Percentiles rank a stretch among this genome's conserved stretches.
Conservation (phyloP, 2,329 filamentous ascomycete species). For the Aspergillus proliferans region DNA sequence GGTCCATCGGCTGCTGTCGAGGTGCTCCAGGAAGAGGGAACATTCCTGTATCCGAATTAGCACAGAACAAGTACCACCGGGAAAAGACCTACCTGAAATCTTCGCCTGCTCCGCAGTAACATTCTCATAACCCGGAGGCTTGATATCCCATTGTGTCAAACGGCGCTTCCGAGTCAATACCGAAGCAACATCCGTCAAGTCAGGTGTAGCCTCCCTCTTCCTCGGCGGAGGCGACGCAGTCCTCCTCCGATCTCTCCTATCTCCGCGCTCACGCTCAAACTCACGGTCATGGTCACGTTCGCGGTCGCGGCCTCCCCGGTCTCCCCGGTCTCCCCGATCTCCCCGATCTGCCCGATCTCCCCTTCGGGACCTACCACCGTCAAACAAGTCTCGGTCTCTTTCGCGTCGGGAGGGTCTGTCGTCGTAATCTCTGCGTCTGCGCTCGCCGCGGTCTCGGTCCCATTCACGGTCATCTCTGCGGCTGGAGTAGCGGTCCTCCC, state of each 20-base stretch:
- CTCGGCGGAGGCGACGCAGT: constrained; percentile 76
- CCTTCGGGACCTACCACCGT: constrained; percentile 54
- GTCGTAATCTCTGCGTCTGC: constrained; percentile 55
- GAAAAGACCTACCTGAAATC: constrained; percentile 58
- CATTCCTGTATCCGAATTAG: constrained; percentile 56
- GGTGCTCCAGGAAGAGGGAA: constrained; percentile 95
- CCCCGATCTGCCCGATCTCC: constrained; percentile 36
- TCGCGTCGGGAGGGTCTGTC: constrained; percentile 49
- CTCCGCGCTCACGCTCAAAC: background rate
- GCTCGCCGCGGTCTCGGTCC: constrained; percentile 62
- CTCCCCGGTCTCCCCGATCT: constrained; percentile 11
- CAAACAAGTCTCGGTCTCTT: constrained; percentile 56
- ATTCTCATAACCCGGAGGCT: constrained; percentile 95
- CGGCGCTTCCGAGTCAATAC: constrained; percentile 82
- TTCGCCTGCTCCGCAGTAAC: constrained; percentile 98
- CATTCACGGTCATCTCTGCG: constrained; percentile 69
- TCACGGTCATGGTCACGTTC: constrained; percentile 41
- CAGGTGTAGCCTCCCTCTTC: constrained; percentile 91
- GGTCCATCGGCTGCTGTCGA: constrained; percentile 91
- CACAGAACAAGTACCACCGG: background rate
- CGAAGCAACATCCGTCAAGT: constrained; percentile 78
- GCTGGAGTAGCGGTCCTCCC: constrained; percentile 82
- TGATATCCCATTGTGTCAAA: constrained; percentile 98
- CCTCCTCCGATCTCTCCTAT: constrained; percentile 54
- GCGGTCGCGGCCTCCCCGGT: constrained; percentile 42